Percentiles rank a stretch among this genome's conserved stretches.
Conservation (phyloP, 768 basidiomycete species). For the Collybia sp. region DNA sequence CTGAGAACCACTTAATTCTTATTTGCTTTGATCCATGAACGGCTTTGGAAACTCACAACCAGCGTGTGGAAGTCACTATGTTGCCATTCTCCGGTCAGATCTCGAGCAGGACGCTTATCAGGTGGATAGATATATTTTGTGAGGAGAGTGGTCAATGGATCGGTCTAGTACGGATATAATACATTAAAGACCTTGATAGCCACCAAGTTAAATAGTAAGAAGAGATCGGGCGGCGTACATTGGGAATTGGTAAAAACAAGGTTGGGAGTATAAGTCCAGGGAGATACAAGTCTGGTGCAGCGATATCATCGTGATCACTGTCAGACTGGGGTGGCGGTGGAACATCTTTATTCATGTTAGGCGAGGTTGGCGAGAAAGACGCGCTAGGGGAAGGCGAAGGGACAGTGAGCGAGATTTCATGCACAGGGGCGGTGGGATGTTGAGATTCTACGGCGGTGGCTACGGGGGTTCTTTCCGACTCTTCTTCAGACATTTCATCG, state of each 20-base stretch:
- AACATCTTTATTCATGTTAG: slow-evolving; percentile 30
- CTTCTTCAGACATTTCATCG: slow-evolving; percentile 42
- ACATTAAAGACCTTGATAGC: slow-evolving; percentile 48
- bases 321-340: slow-evolving; percentile 42
- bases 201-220: slow-evolving; percentile 54
- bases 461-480: slow-evolving; percentile 19
- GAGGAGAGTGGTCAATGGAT: slow-evolving; percentile 75
- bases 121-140: slow-evolving; percentile 80
- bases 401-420: slow-evolving; percentile 40
- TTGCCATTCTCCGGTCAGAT: slow-evolving; percentile 71
- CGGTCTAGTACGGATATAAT: slow-evolving; percentile 61
- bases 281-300: slow-evolving; percentile 55
- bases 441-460: slow-evolving; percentile 21
- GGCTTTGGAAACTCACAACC: slow-evolving; percentile 53
- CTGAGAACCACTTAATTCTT: slow-evolving; percentile 28
- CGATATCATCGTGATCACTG: slow-evolving; percentile 44
- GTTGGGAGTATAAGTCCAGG: slow-evolving; percentile 68
- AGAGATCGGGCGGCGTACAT: slow-evolving; percentile 63
- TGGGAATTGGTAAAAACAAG: slow-evolving; percentile 87
- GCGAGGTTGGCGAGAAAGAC: slow-evolving; percentile 11
- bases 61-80: slow-evolving; percentile 70
- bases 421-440: slow-evolving; percentile 28
- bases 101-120: slow-evolving; percentile 70
- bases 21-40: slow-evolving; percentile 11
- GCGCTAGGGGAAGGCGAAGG: slow-evolving; percentile 20